Evolutionary conservation across 345 rosid genomes (phyloP), one percentile per base, ranked within the genome.

Genomic region (Linum tenue): DNA sequence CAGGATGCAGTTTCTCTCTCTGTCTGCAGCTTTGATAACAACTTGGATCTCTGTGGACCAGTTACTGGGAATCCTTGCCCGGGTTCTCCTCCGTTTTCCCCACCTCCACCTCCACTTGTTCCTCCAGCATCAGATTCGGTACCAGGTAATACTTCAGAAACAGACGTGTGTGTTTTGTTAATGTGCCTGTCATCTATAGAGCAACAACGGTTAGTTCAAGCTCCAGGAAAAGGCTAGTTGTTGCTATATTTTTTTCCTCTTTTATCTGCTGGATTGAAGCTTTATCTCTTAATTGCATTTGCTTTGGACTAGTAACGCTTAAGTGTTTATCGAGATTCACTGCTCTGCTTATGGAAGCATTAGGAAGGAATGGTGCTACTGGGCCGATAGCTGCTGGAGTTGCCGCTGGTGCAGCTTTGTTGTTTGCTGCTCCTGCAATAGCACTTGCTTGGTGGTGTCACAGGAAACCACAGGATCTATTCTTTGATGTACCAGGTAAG

Each of bases 361-460:
- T 65, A 70, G 78, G 69, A 55, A 67, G 44, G 42, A 67, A 35
- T 66, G 58, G 38, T 39, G 62, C 72, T 62, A 70, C 78, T 50
- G 78, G 78, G 58, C 75, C 75, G 5, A 75, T 75, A 67, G 75
- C 75, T 67, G 78, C 72, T 2, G 78, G 78, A 75, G 78, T 70
- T 53, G 75, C 78, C 55, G 78, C 74, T 38, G 78, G 78, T 55
- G 72, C 78, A 42, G 78, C 78, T 31, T 60, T 75, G 56, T 58
- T 75, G 7, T 75, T 75, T 75, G 78, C 78, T 53, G 68, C 78
- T 22, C 75, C 71, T 37, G 78, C 78, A 8, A 63, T 75, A 31
- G 63, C 68, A 44, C 67, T 75, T 67, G 72, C 78, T 8, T 75
- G 53, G 55, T 75, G 72, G 75, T 51, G 64, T 12, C 67, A 69